Evolutionary conservation across 2,329 filamentous ascomycete genomes (phyloP), one percentile per base, ranked within the genome.

Genomic region (Cladosporium austrohemisphaericum): DNA sequence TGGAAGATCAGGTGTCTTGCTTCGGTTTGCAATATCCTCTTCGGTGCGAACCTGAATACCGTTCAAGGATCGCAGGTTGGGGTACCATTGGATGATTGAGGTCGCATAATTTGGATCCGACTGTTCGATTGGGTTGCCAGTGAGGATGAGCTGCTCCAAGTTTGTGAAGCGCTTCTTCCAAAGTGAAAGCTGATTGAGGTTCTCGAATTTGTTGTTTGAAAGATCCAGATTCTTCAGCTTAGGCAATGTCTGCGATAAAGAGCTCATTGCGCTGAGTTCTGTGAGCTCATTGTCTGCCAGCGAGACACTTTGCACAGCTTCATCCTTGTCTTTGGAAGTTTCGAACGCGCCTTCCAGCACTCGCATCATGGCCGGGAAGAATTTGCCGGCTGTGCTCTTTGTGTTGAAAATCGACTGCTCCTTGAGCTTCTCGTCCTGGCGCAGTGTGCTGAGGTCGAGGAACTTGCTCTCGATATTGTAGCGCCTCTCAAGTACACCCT

Each of bases 291-390:
- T 97, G 65, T 82, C 81, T 14, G 86, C 83, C 10, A 98, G 78
- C 29, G 85, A 88, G 60, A 97, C 84, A 62, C 88, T 92, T 55
- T 85, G 75, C 41, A 98, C 85, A 4, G 85, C 85, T 38, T 90
- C 84, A 41, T 83, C 79, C 66, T 91, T 91, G 41, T 85, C 83
- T 52, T 84, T 76, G 10, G 78, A 65, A 2, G 79, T 84, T 57
- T 85, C 83, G 72, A 95, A 95, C 14, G 85, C 78, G 53, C 81
- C 74, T 46, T 94, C 84, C 65, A 88, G 90, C 38, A 96, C 83
- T 52, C 81, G 83, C 87, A 97, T 95, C 54, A 97, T 76, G 1
- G 88, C 92, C 45, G 87, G 88, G 71, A 97, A 96, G 54, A 95
- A 87, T 67, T 96, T 98, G 55, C 86, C 80, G 37, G 86, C 83